Evolutionary conservation across 139 green algal genomes (phyloP).

Genomic region (Closterium sp.): DNA sequence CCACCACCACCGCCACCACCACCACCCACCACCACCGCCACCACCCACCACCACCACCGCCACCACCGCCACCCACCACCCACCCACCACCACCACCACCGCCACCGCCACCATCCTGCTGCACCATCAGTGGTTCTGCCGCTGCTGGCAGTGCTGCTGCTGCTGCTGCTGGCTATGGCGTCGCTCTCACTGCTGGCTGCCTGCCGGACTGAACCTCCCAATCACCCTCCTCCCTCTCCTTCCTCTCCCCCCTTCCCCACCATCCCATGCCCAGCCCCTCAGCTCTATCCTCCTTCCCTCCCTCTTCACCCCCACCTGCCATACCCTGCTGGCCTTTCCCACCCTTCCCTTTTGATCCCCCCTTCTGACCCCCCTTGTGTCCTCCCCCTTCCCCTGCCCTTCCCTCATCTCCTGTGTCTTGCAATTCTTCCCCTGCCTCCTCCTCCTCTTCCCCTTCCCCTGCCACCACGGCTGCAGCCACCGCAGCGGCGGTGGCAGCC

Average conservation of each 20-base stretch:
- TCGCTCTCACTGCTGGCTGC: background rate
- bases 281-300: background rate
- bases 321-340: background rate
- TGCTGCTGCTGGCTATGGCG: background rate
- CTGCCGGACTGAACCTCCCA: background rate
- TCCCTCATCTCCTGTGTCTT: too few species aligned
- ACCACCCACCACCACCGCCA: too few species aligned
- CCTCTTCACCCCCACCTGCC: background rate
- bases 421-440: background rate
- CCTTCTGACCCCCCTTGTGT: background rate
- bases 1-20: too few species aligned
- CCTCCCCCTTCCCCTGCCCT: background rate
- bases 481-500: background rate
- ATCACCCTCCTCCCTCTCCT: background rate
- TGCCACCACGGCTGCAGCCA: background rate
- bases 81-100: too few species aligned
- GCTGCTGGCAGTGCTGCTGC: background rate
- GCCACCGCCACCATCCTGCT: background rate
- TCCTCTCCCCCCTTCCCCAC: background rate
- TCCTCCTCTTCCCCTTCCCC: background rate
- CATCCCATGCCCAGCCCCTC: background rate
- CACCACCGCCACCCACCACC: too few species aligned
- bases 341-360: background rate
- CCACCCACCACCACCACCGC: too few species aligned
- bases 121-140: background rate